Percentiles rank a stretch among this genome's conserved stretches.
phyloP scores from a whole-genome alignment of 2,329 filamentous ascomycete species.

The Rasamsonia emersonii region DNA sequence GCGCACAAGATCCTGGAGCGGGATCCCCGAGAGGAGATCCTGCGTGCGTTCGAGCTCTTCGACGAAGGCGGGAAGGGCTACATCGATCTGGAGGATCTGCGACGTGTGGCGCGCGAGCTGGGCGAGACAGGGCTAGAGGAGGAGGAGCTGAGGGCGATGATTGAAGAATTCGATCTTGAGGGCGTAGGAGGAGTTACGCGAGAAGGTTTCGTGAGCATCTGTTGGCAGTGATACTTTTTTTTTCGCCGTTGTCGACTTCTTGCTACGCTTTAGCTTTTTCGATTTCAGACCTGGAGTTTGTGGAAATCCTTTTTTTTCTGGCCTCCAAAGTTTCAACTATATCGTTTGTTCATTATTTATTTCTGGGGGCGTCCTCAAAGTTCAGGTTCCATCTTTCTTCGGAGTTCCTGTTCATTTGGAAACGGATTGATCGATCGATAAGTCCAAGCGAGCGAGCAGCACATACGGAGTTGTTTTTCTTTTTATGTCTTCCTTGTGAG shows the following conservation, averaged over 20 bases:
- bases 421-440: too few species aligned
- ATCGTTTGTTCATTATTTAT: too few species aligned
- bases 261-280: slow-evolving; percentile 1
- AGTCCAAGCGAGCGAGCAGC: too few species aligned
- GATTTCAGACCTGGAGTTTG: background rate
- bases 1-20: slow-evolving; percentile 71
- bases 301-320: background rate
- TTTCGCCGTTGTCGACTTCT: background rate
- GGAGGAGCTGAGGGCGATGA: slow-evolving; percentile 89
- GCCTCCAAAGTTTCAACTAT: too few species aligned
- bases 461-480: too few species aligned
- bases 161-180: slow-evolving; percentile 94
- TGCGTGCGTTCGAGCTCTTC: slow-evolving; percentile 86
- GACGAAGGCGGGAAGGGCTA: slow-evolving; percentile 86
- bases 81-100: slow-evolving; percentile 80
- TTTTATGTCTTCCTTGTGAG: too few species aligned
- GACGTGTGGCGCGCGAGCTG: slow-evolving; percentile 78
- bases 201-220: slow-evolving; percentile 60
- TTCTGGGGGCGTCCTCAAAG: too few species aligned
- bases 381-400: too few species aligned
- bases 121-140: slow-evolving; percentile 83
- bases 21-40: slow-evolving; percentile 83
- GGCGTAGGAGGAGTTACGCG: slow-evolving; percentile 69
- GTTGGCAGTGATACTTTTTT: slow-evolving; percentile 40
- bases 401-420: too few species aligned